These are phyloP conservation scores for Monascus ruber DNA, from an alignment of 2,329 filamentous ascomycete genomes.

Conservation along the genomic window DNA sequence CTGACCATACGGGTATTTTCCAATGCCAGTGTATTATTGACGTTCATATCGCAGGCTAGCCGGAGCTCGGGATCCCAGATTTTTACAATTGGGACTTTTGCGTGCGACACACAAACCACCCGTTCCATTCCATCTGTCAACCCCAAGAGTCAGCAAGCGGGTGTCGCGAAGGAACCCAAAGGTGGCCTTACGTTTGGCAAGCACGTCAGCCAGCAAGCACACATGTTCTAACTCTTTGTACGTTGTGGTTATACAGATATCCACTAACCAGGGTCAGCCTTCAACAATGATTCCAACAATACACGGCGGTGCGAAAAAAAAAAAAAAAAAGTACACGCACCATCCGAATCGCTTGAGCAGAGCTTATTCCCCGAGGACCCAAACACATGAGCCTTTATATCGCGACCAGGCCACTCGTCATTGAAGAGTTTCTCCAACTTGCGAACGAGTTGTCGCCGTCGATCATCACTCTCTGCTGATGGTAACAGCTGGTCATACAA, in stretches of 20 bases:
- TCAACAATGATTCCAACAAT: too few relatives aligned
- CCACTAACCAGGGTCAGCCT: constrained; percentile 49
- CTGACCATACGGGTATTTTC: constrained; percentile 98
- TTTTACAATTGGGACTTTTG: constrained; percentile 97
- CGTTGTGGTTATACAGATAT: constrained; percentile 91
- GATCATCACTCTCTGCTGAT: constrained; percentile 63
- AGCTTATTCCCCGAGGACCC: constrained; percentile 95
- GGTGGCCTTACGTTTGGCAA: constrained; percentile 62
- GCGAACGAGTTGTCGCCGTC: constrained; percentile 62
- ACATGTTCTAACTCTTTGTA: constrained; percentile 81
- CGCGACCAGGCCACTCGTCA: constrained; percentile 78
- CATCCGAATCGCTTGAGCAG: constrained; percentile 91
- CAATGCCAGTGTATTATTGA: constrained; percentile 89
- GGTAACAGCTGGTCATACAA: constrained; percentile 79
- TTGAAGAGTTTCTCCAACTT: constrained; percentile 86
- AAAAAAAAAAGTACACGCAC: constrained; percentile 39
- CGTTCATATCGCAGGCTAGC: constrained; percentile 93
- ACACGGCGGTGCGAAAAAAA: too few relatives aligned
- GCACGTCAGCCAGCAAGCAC: constrained; percentile 76
- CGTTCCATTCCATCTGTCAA: constrained; percentile 81
- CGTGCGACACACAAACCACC: constrained; percentile 85
- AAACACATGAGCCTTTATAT: constrained; percentile 87
- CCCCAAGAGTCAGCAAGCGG: constrained; percentile 6
- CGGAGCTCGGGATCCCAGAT: constrained; percentile 91
- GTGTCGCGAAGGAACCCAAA: neutral